Percentiles rank a stretch among this genome's conserved stretches.
phyloP scores from a whole-genome alignment of 129 eudicot genomes.

The Helianthus tuberosus region DNA sequence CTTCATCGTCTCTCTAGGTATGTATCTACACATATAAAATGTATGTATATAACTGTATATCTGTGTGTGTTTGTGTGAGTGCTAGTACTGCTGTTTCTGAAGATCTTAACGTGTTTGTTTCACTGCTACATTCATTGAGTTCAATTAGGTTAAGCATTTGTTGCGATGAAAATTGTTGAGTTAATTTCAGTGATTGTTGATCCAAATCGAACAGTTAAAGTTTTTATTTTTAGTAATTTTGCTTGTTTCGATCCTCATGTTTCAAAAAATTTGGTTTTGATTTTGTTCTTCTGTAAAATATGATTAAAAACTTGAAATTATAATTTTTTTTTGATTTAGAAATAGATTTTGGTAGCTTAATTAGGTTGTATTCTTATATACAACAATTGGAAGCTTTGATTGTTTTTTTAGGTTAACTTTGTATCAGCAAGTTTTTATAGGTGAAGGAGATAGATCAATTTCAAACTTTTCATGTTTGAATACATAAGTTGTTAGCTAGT shows the following conservation, averaged over 20 bases:
- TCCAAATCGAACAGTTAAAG: conserved; percentile 21
- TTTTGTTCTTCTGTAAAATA: neutral
- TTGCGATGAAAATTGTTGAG: neutral
- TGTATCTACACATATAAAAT: neutral
- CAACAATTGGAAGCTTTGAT: conserved; percentile 21
- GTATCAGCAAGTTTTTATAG: neutral
- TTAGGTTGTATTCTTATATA: neutral
- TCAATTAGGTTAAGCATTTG: neutral
- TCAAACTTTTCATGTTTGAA: neutral
- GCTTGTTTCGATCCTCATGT: conserved; percentile 18
- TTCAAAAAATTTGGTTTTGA: conserved; percentile 8
- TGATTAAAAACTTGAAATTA: neutral
- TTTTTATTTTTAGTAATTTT: conserved; percentile 30
- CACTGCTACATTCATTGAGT: conserved; percentile 18
- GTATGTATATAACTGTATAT: neutral
- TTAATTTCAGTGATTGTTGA: conserved; percentile 10
- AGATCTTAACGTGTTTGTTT: no score
- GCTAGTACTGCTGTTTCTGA: no score
- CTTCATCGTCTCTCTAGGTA: conserved; percentile 12
- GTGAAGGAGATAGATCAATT: neutral
- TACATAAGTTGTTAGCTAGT: conserved; percentile 5
- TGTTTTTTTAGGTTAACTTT: conserved; percentile 15
- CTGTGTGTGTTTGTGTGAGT: conserved; percentile 8
- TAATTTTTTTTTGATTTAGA: neutral
- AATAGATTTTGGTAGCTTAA: conserved; percentile 6